phyloP scores from a whole-genome alignment of 1,284 basidiomycete species.

The Fomitopsis schrenkii region DNA sequence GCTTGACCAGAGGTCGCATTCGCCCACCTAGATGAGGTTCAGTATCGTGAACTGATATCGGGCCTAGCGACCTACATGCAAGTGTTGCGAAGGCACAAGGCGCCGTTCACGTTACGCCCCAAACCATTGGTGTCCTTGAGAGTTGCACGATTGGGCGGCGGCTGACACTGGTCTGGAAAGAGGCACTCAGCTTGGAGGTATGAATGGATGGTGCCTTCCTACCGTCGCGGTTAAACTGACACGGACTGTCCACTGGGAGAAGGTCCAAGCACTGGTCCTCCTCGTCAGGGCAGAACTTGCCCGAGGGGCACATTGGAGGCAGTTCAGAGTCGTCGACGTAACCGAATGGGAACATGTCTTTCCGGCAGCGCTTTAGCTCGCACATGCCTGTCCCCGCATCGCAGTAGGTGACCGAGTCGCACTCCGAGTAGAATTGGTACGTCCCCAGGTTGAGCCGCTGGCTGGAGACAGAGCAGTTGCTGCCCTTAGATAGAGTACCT shows the following conservation, averaged over 20 bases:
- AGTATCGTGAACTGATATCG: background rate
- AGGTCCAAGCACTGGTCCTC: conserved; percentile 64
- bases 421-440: conserved; percentile 75
- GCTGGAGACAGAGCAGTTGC: conserved; percentile 47
- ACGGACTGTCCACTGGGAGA: conserved; percentile 59
- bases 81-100: conserved; percentile 74
- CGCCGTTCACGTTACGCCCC: conserved; percentile 75
- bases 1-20: conserved; percentile 61
- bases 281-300: conserved; percentile 84
- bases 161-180: conserved; percentile 67
- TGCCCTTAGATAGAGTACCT: conserved; percentile 39
- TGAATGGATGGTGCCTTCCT: conserved; percentile 13
- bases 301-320: conserved; percentile 58
- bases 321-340: conserved; percentile 42
- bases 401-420: conserved; percentile 70
- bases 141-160: conserved; percentile 59
- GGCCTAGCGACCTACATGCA: conserved; percentile 59
- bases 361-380: conserved; percentile 63
- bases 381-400: conserved; percentile 49
- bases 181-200: background rate
- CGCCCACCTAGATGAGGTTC: conserved; percentile 52
- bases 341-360: conserved; percentile 74
- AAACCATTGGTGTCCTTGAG: conserved; percentile 53
- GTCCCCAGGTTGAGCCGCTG: conserved; percentile 72
- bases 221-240: conserved; percentile 90